Evolutionary conservation across 2,329 filamentous ascomycete genomes (phyloP).

Genomic region (Aspergillus floridensis): DNA sequence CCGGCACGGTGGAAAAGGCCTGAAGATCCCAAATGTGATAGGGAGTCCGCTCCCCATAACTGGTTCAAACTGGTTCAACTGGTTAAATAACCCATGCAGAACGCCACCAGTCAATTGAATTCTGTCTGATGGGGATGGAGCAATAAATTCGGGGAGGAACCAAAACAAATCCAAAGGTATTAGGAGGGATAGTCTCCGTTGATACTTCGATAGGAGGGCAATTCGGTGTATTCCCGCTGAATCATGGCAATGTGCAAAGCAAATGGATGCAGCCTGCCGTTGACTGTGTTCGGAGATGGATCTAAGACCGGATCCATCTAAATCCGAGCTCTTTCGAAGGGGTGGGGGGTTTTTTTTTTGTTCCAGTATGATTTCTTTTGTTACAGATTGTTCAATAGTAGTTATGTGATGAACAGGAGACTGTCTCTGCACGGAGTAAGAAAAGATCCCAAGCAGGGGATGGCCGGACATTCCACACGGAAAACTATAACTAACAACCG

Average conservation of each 20-base stretch:
- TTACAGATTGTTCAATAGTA: neutral
- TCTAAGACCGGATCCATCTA: constrained; percentile 1
- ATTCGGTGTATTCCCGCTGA: constrained; percentile 5
- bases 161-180: neutral
- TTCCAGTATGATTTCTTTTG: constrained; percentile 1
- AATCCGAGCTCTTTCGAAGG: neutral
- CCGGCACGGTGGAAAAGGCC: neutral
- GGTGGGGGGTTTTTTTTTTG: neutral
- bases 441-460: neutral
- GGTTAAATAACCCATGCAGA: no score
- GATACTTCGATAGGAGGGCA: neutral
- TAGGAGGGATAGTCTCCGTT: neutral
- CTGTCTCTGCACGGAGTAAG: neutral
- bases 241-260: neutral
- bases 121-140: no score
- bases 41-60: no score
- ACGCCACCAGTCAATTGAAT: no score
- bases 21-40: no score
- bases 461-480: neutral
- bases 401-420: neutral
- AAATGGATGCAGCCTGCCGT: constrained; percentile 11
- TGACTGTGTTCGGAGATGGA: constrained; percentile 6
- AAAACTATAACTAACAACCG: neutral
- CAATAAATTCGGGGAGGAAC: no score
- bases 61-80: no score